These are phyloP conservation scores for Albizia julibrissin DNA, from an alignment of 306 rosid species.

Conservation along the genomic window DNA sequence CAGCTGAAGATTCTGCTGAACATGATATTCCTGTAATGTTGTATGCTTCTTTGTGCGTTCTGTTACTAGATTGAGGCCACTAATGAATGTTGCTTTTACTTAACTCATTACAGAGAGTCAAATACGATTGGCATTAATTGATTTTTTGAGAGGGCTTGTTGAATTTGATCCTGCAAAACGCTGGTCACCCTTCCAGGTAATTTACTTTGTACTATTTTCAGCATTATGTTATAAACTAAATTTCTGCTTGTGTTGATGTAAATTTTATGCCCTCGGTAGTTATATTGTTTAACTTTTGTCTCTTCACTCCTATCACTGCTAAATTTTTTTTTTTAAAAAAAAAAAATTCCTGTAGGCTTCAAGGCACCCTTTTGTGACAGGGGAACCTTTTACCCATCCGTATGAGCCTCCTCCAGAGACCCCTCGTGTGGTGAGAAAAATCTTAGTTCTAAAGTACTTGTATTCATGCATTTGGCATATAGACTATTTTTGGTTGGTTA, in stretches of 20 bases:
- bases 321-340: background rate
- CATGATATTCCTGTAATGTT: slow-evolving; percentile 21
- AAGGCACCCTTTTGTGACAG: slow-evolving; percentile 97
- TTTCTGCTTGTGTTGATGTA: slow-evolving; percentile 33
- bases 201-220: slow-evolving; percentile 17
- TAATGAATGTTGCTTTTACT: slow-evolving; percentile 38
- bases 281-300: slow-evolving; percentile 41
- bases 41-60: background rate
- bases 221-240: slow-evolving; percentile 14
- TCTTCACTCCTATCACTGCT: slow-evolving; percentile 34
- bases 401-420: slow-evolving; percentile 85
- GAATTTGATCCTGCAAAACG: slow-evolving; percentile 97
- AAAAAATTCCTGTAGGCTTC: slow-evolving; percentile 72
- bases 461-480: slow-evolving; percentile 25
- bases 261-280: slow-evolving; percentile 31
- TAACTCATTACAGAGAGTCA: slow-evolving; percentile 73
- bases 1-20: slow-evolving; percentile 23
- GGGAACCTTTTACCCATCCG: slow-evolving; percentile 93
- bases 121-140: slow-evolving; percentile 86
- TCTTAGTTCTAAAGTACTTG: slow-evolving; percentile 23
- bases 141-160: slow-evolving; percentile 92
- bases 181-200: slow-evolving; percentile 98
- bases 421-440: slow-evolving; percentile 80
- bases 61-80: slow-evolving; percentile 30
- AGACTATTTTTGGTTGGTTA: background rate